Evolutionary conservation across 2,329 filamentous ascomycete genomes (phyloP), one percentile per base, ranked within the genome.

Genomic region (Colletotrichum abscissum): DNA sequence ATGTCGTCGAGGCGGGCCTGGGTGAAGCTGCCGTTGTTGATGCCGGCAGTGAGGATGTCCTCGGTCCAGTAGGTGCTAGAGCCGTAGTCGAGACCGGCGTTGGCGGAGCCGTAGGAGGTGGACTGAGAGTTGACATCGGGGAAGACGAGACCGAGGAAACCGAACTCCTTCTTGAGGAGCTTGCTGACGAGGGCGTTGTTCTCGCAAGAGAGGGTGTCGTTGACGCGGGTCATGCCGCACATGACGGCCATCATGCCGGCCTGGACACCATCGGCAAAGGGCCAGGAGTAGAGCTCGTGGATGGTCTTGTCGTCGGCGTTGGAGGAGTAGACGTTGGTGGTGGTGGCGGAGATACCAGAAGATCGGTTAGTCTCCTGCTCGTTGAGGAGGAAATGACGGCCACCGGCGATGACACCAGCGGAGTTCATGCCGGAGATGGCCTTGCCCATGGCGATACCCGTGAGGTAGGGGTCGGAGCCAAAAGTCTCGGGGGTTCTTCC

Each of bases 321-420:
- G 74, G 87, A 88, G 12, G 80, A 82, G 52, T 86, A 88, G 33
- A 89, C 84, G 75, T 88, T 85, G 0, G 88, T 88, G 46, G 91
- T 80, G 63, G 89, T 86, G 67, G 84, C 84, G 74, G 90, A 85
- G 0, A 90, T 87, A 8, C 85, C 86, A 80, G 88, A 88, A 1
- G 79, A 77, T n/a, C 89, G 85, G 79, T 86, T 86, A 76, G 90
- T 87, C 78, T 91, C 89, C 76, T 90, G 88, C 76, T 91, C 89
- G 75, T 91, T 91, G 80, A 88, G 89, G 26, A 90, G 85, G 78
- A 90, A 91, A 79, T 91, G 89, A 82, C 91, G 91, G 74, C 90
- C 83, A 1, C 87, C 88, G 4, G 89, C 88, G 76, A 88, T 86
- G 49, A 91, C 84, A 11, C 88, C 88, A n/a, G 84, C 88, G 67